A percentile compares a stretch with the other conserved stretches of the same genome.
Conservation (phyloP, 139 green algal genomes). For the Auxenochlorella protothecoides region DNA sequence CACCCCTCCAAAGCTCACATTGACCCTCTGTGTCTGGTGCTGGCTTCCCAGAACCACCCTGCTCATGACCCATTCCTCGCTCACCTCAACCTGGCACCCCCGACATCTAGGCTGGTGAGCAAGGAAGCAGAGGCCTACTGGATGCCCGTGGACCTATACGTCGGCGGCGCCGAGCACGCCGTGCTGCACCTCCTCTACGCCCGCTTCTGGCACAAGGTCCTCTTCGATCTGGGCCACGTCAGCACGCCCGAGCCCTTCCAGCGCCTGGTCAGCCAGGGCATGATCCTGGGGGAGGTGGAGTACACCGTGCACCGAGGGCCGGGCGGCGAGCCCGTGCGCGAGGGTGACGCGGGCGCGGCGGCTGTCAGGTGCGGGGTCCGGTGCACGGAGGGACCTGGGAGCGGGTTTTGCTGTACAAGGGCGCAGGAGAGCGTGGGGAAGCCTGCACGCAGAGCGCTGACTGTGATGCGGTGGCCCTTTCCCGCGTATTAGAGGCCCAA, state of each 20-base stretch:
- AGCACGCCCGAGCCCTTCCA: constrained; percentile 88
- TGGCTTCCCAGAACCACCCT: not conserved
- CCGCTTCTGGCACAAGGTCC: constrained; percentile 97
- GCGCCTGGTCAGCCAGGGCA: constrained; percentile 89
- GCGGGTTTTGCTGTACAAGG: no score
- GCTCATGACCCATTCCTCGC: no score
- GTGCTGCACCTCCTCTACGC: constrained; percentile 98
- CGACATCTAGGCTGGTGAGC: constrained; percentile 49
- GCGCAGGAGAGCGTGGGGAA: no score
- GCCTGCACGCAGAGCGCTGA: no score
- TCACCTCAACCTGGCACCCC: not conserved
- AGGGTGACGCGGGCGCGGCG: constrained; percentile 14
- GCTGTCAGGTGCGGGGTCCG: constrained; percentile 3
- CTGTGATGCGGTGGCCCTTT: not conserved
- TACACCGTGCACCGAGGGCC: constrained; percentile 47
- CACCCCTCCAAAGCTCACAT: not conserved
- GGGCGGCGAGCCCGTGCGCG: not conserved
- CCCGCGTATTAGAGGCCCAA: not conserved
- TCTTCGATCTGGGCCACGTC: constrained; percentile 92
- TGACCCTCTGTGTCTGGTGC: not conserved
- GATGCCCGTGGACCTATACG: constrained; percentile 98
- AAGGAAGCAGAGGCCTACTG: constrained; percentile 84
- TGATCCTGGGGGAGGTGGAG: constrained; percentile 96
- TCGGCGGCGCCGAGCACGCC: constrained; percentile 96
- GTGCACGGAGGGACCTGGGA: not conserved